phyloP scores from a whole-genome alignment of 805 yeast genomes.

The Wickerhamomyces hampshirensis region DNA sequence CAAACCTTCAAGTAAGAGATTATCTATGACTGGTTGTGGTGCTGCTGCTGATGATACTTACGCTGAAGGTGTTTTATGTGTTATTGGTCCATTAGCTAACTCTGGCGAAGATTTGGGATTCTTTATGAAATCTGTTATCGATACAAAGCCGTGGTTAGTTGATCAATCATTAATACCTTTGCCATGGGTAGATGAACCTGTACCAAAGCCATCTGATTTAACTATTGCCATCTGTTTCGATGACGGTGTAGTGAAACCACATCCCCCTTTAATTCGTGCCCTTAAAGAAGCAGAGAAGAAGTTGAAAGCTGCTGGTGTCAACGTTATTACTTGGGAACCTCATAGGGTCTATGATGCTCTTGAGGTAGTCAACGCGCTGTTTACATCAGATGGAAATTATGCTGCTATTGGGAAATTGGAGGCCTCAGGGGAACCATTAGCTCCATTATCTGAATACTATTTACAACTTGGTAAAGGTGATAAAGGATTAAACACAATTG shows the following conservation, averaged over 20 bases:
- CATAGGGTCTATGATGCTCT: slow-evolving; percentile 52
- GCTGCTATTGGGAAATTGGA: slow-evolving; percentile 46
- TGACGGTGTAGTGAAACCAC: slow-evolving; percentile 59
- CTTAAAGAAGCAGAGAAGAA: slow-evolving; percentile 48
- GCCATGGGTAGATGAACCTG: slow-evolving; percentile 33
- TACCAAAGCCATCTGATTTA: slow-evolving; percentile 34
- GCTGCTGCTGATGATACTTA: slow-evolving; percentile 17
- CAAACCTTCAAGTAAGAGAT: slow-evolving; percentile 54
- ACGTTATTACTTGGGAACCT: slow-evolving; percentile 49
- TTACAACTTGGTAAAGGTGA: slow-evolving; percentile 55
- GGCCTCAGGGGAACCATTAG: slow-evolving; percentile 64
- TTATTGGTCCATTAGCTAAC: slow-evolving; percentile 63
- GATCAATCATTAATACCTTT: slow-evolving; percentile 32
- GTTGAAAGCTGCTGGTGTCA: slow-evolving; percentile 52
- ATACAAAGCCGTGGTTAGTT: slow-evolving; percentile 49
- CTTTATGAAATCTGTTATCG: slow-evolving; percentile 51
- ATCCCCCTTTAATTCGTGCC: slow-evolving; percentile 57
- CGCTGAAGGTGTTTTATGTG: slow-evolving; percentile 53
- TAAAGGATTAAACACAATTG: slow-evolving; percentile 37
- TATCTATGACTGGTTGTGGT: slow-evolving; percentile 27
- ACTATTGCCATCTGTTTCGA: slow-evolving; percentile 58
- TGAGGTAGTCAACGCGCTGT: slow-evolving; percentile 50
- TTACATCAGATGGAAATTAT: slow-evolving; percentile 62
- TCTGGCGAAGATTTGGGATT: slow-evolving; percentile 61
- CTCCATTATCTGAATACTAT: slow-evolving; percentile 57